phyloP scores from a whole-genome alignment of 352 stramenopile genomes.

The Phytophthora podocarpi region DNA sequence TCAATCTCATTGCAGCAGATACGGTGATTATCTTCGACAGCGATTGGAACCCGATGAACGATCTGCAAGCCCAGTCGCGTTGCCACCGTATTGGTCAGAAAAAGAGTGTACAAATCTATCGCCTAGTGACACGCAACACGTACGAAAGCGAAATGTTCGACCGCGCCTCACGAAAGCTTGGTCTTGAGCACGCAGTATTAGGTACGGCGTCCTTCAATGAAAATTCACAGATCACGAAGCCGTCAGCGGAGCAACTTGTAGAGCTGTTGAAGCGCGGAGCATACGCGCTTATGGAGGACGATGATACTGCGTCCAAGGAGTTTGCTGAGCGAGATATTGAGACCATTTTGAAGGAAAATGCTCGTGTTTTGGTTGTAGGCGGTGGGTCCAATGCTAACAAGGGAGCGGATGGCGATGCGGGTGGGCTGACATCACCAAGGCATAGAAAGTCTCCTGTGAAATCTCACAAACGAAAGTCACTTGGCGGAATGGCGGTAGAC shows the following conservation, averaged over 20 bases:
- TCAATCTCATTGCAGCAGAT: constrained; percentile 98
- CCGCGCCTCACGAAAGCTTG: constrained; percentile 97
- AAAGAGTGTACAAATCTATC: constrained; percentile 98
- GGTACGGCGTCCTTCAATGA: constrained; percentile 93
- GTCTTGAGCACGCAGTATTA: constrained; percentile 98
- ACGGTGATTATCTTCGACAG: constrained; percentile 99
- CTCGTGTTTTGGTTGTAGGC: constrained; percentile 71
- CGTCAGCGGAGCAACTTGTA: constrained; percentile 94
- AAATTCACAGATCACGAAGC: constrained; percentile 85
- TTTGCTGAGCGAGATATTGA: constrained; percentile 98
- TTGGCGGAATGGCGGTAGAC: constrained; percentile 82
- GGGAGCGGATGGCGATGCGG: constrained; percentile 24
- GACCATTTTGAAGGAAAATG: constrained; percentile 91
- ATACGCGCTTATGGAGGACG: constrained; percentile 98
- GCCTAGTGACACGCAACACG: constrained; percentile 97
- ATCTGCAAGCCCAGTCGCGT: constrained; percentile 87
- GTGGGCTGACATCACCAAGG: constrained; percentile 28
- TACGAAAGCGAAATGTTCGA: constrained; percentile 99
- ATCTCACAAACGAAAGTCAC: constrained; percentile 68
- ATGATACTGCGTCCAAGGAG: constrained; percentile 93
- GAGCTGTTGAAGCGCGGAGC: constrained; percentile 97
- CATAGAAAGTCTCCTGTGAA: constrained; percentile 53
- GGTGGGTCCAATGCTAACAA: constrained; percentile 42
- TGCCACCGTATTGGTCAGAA: constrained; percentile 99
- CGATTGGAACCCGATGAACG: constrained; percentile 99